These are phyloP conservation scores for Anacardium occidentale DNA, from an alignment of 345 rosid species.

Conservation along the genomic window DNA sequence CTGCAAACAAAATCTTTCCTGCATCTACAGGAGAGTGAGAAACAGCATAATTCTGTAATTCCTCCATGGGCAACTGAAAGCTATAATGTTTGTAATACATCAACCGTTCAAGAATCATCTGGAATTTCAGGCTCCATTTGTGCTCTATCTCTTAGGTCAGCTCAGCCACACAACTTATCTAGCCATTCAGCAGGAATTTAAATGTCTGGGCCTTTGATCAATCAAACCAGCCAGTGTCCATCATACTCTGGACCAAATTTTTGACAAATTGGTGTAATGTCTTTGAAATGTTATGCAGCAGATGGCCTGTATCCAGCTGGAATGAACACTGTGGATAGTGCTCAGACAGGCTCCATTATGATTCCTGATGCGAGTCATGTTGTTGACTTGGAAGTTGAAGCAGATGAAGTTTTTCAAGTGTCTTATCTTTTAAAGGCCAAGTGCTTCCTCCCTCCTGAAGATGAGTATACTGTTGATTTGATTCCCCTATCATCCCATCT, in stretches of 20 bases:
- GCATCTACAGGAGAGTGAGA: slow-evolving; percentile 27
- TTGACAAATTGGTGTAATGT: slow-evolving; percentile 17
- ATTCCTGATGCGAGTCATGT: slow-evolving; percentile 21
- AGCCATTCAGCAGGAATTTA: slow-evolving; percentile 34
- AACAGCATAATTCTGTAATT: slow-evolving; percentile 24
- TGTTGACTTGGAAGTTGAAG: slow-evolving; percentile 18
- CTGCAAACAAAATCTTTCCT: slow-evolving; percentile 23
- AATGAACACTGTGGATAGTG: slow-evolving; percentile 18
- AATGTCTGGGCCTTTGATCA: slow-evolving; percentile 23
- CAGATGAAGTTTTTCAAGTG: slow-evolving; percentile 28
- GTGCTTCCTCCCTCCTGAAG: slow-evolving; percentile 27
- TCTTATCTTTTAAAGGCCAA: slow-evolving; percentile 27
- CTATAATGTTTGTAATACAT: slow-evolving; percentile 23
- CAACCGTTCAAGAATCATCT: slow-evolving; percentile 34
- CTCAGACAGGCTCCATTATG: slow-evolving; percentile 15
- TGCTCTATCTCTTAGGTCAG: slow-evolving; percentile 80
- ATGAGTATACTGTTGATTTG: slow-evolving; percentile 42
- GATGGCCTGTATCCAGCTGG: slow-evolving; percentile 11
- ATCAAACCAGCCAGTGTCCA: slow-evolving; percentile 18
- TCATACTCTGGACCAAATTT: slow-evolving; percentile 17
- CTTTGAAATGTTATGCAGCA: slow-evolving; percentile 5
- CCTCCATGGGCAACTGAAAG: slow-evolving; percentile 27
- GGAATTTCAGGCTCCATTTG: slow-evolving; percentile 37
- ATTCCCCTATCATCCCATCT: slow-evolving; percentile 56
- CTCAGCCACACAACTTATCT: slow-evolving; percentile 35